Base-by-base conservation (phyloP, 805 yeast species). In the Candida golubevii region DNA sequence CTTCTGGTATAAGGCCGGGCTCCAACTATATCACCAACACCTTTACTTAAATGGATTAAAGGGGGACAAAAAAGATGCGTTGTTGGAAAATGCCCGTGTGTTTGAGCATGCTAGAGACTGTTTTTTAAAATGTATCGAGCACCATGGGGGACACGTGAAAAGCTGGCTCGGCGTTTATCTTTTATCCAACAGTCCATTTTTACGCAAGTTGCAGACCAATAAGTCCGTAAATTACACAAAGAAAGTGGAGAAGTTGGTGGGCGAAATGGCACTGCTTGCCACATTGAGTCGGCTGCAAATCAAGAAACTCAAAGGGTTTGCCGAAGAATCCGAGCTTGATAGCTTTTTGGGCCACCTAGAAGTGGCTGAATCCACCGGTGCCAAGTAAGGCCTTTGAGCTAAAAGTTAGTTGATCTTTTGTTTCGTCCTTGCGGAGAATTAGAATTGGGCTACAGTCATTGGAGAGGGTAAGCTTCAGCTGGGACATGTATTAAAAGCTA, bases 161-260 rank as follows among this genome's bases (percentile, higher is more conserved):
- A 85, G 88, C 12, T 90, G 96, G 96, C 61, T 77, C 30, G 90
- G 91, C 1, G 63, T 86, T 2, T 71, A 69, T 35, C 55, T 72
- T 9, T 60, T 77, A 14, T 29, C 47, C 7, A 29, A 30, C 6
- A 38, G 48, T 32, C 39, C 37, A n/a, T 23, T 47, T n/a, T 13
- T 47, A 9, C 55, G 51, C 1, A 59, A 57, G 39, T 38, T 66
- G 26, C 39, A 33, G 26, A 12, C 29, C 9, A 48, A 46, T 26
- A 53, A 50, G 41, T 30, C 55, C 27, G 44, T 51, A 26, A 47
- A 48, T 7, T 45, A 49, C 12, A 18, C 39, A 31, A 54, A 60
- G 39, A 60, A 57, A 18, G 60, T 59, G 13, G 49, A 46, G 31
- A 50, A 44, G 32, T 65, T 51, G 37, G 47, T 58, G 31, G 42